These are phyloP conservation scores for Trypanosoma rangeli DNA, from an alignment of 208 protist genomes.

Conservation along the genomic window DNA sequence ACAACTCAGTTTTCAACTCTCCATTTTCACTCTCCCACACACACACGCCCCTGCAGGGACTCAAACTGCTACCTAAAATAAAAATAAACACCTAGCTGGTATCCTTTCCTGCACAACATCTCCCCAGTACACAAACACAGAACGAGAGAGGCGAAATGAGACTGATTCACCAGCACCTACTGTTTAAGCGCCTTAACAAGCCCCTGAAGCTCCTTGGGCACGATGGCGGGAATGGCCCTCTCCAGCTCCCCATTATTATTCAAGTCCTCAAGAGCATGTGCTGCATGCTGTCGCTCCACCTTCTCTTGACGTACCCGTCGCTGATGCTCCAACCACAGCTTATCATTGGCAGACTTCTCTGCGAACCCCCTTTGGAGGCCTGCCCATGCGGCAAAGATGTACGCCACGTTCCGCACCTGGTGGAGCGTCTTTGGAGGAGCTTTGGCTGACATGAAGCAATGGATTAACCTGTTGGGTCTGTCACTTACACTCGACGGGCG, in stretches of 20 bases:
- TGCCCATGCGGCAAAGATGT: conserved; percentile 77
- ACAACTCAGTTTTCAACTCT: neutral
- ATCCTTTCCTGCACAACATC: conserved; percentile 11
- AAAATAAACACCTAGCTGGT: neutral
- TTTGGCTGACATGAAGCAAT: conserved; percentile 52
- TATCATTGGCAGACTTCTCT: conserved; percentile 83
- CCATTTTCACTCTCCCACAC: neutral
- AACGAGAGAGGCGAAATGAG: neutral
- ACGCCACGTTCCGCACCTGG: conserved; percentile 86
- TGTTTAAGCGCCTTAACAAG: conserved; percentile 75
- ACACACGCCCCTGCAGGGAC: neutral
- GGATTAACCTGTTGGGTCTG: conserved; percentile 24
- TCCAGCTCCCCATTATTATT: conserved; percentile 23
- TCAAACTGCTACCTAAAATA: conserved; percentile 9
- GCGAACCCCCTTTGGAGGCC: conserved; percentile 77
- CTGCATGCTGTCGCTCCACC: conserved; percentile 57
- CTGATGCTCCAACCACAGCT: conserved; percentile 72
- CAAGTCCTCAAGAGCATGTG: conserved; percentile 37
- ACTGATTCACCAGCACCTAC: conserved; percentile 10
- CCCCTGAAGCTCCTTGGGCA: conserved; percentile 65
- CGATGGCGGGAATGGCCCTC: conserved; percentile 42
- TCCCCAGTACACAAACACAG: neutral
- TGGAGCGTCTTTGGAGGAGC: conserved; percentile 83
- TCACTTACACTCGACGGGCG: neutral
- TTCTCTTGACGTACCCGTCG: conserved; percentile 63